Evolutionary conservation across 164 flowering plant genomes (phyloP), one percentile per base, ranked within the genome.

Genomic region (Vitis cinerea): DNA sequence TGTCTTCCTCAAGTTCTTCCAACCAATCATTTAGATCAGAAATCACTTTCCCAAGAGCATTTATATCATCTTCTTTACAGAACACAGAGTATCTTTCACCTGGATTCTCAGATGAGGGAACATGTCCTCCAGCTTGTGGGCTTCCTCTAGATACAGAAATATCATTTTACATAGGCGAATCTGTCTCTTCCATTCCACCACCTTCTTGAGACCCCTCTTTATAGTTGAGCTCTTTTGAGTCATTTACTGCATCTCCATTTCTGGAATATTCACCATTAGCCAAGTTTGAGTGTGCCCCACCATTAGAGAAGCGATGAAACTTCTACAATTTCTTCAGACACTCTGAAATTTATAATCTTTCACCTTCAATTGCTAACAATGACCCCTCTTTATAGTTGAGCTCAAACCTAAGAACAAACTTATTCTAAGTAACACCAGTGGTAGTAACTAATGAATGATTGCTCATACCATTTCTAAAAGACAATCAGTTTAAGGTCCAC

Each of bases 1-100:
- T 64, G 71, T 92, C 90, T 37, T 77, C 79, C 76, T 90, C 92
- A 53, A 90, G 85, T 58, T 86, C 84, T 63, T 82, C 79, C 72
- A 90, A 75, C 76, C 88, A 78, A 44, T 72, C 79, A 67, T 77
- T 72, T 48, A 90, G 82, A n/a, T 74, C 76, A 17, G 79, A 76
- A 61, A 92, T 72, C 75, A 82, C 88, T 50, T 64, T 78, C 63
- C 54, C 59, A 49, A 77, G 51, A 29, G 76, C 52, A 57, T 9
- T 69, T n/a, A 77, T 47, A 61, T 73, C 73, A 5, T 48, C 63
- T 16, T 27, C 65, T 66, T 50, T 17, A 63, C 14, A 65, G 3
- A 23, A 10, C 31, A 48, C 16, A 9, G 54, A 8, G 23, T 31
- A 50, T n/a, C 44, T 11, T 50, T 48, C 19, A 14, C 48, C 72